Conservation (phyloP, 768 basidiomycete genomes). For the Calocybe cyanea region DNA sequence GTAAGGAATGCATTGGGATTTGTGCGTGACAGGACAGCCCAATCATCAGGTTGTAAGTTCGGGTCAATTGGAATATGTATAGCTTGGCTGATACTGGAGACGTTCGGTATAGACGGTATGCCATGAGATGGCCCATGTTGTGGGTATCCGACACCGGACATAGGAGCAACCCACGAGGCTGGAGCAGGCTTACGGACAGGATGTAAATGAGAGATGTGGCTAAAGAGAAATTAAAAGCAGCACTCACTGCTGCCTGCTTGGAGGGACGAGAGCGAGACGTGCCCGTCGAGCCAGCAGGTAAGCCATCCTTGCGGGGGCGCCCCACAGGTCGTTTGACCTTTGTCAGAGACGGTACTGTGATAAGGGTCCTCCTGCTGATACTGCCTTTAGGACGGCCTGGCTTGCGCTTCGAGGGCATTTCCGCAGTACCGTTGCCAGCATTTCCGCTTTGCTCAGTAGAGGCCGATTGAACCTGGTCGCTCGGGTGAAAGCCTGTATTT, state of each 20-base stretch:
- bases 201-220: not conserved
- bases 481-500: slow-evolving; percentile 9
- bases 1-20: slow-evolving; percentile 57
- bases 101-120: slow-evolving; percentile 1
- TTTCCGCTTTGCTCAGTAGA: slow-evolving; percentile 3
- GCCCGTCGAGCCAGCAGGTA: slow-evolving; percentile 73
- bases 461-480: slow-evolving; percentile 5
- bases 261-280: slow-evolving; percentile 25
- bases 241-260: slow-evolving; percentile 8
- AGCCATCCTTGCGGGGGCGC: slow-evolving; percentile 75
- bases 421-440: not conserved
- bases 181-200: not conserved
- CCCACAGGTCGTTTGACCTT: slow-evolving; percentile 79
- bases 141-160: slow-evolving; percentile 10
- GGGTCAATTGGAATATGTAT: slow-evolving; percentile 42
- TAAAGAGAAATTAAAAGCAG: not conserved
- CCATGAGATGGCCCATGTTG: slow-evolving; percentile 1
- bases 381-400: slow-evolving; percentile 80
- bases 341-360: slow-evolving; percentile 31
- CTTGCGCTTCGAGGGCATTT: slow-evolving; percentile 46
- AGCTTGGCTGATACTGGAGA: not conserved
- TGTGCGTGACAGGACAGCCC: slow-evolving; percentile 55
- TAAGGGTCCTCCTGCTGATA: slow-evolving; percentile 53
- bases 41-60: slow-evolving; percentile 54
- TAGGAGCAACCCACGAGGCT: not conserved